These are phyloP conservation scores for Agaricus sinodeliciosus DNA, from an alignment of 768 basidiomycete genomes.

Conservation along the genomic window DNA sequence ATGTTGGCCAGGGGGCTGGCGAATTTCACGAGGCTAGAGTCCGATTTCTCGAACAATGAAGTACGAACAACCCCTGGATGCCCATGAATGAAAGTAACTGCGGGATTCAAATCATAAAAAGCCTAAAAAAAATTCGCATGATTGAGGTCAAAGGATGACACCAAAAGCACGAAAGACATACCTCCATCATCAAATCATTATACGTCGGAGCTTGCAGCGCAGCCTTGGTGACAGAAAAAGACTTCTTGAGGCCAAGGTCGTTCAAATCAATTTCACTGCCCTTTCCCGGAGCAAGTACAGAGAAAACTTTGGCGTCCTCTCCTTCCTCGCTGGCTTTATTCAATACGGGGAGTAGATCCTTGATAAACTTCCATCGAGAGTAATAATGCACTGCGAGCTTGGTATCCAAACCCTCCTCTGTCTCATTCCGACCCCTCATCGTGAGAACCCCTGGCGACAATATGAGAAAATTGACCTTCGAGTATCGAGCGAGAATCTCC, in stretches of 20 bases:
- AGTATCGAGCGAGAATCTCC: conserved; percentile 26
- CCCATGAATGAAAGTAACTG: conserved; percentile 29
- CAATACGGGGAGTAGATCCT: conserved; percentile 37
- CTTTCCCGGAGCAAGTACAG: conserved; percentile 31
- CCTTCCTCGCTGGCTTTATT: conserved; percentile 36
- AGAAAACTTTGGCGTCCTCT: conserved; percentile 47
- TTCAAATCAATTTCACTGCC: conserved; percentile 34
- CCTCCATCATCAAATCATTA: conserved; percentile 51
- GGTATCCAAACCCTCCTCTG: conserved; percentile 27
- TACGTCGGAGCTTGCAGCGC: conserved; percentile 33
- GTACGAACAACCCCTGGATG: conserved; percentile 35
- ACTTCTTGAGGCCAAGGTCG: conserved; percentile 44
- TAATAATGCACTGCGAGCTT: conserved; percentile 42
- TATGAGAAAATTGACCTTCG: conserved; percentile 46
- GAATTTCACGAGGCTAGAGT: conserved; percentile 18
- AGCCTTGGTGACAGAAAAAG: conserved; percentile 28
- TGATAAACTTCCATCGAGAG: conserved; percentile 41
- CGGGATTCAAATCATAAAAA: conserved; percentile 24
- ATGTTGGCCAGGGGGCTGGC: conserved; percentile 14
- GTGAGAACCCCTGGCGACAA: conserved; percentile 37
- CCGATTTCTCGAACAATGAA: conserved; percentile 18
- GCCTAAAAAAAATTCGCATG: conserved; percentile 17
- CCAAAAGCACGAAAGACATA: conserved; percentile 15
- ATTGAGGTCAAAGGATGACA: not conserved
- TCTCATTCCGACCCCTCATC: conserved; percentile 27